phyloP scores from a whole-genome alignment of 2,329 filamentous ascomycete species.

The Xylaria sp. region DNA sequence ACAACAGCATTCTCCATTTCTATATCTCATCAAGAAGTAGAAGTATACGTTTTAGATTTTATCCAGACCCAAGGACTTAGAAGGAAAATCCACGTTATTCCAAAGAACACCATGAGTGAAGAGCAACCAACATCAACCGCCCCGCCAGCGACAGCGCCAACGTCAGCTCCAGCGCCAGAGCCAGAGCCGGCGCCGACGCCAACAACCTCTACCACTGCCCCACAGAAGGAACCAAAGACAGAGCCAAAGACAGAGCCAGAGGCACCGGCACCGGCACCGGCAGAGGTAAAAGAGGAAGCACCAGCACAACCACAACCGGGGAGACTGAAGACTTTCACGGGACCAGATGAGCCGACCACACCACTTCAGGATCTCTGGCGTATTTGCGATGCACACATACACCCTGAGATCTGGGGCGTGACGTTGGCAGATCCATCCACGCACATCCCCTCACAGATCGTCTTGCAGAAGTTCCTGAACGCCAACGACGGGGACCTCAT shows the following conservation, averaged over 20 bases:
- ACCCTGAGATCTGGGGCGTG: constrained; percentile 90
- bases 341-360: constrained; percentile 42
- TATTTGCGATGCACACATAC: constrained; percentile 51
- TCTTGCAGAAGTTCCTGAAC: constrained; percentile 92
- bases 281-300: constrained; percentile 1
- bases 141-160: constrained; percentile 11
- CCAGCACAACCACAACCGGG: neutral
- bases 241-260: too few species aligned
- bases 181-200: constrained; percentile 3
- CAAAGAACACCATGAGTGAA: constrained; percentile 29
- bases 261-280: neutral
- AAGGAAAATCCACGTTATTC: neutral
- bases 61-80: neutral
- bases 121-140: constrained; percentile 25
- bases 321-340: constrained; percentile 14
- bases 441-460: constrained; percentile 80
- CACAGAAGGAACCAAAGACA: constrained; percentile 6
- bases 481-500: constrained; percentile 82
- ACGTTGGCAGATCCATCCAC: constrained; percentile 63
- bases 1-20: neutral
- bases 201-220: neutral
- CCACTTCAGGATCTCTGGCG: constrained; percentile 49
- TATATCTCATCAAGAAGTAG: neutral
- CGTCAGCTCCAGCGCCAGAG: constrained; percentile 4
- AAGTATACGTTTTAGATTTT: neutral